A percentile compares a stretch with the other conserved stretches of the same genome.
Evolutionary conservation across 2,329 filamentous ascomycete species (phyloP).

Genomic region (Fusarium camptoceras): DNA sequence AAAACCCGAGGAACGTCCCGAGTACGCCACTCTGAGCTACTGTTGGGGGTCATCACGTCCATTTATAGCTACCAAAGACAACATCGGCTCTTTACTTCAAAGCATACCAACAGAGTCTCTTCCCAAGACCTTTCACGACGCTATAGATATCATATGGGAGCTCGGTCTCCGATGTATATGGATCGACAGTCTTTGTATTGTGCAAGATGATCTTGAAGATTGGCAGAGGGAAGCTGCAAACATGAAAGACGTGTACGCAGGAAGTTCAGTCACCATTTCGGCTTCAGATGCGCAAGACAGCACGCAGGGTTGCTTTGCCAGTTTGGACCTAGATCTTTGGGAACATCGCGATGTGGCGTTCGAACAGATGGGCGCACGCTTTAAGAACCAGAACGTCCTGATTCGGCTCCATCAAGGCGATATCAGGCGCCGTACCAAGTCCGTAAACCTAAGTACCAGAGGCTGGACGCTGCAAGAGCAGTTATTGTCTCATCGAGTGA

Average conservation of each 20-base stretch:
- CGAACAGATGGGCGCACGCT: background rate
- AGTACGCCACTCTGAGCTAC: background rate
- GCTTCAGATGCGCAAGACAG: slow-evolving; percentile 13
- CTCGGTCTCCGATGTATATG: slow-evolving; percentile 28
- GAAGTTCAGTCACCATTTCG: slow-evolving; percentile 13
- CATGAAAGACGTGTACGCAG: slow-evolving; percentile 7
- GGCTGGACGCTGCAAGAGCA: slow-evolving; percentile 17
- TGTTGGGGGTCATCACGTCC: background rate
- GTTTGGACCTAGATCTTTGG: background rate
- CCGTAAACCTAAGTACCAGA: slow-evolving; percentile 3
- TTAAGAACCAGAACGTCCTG: background rate
- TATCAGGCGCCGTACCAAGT: background rate
- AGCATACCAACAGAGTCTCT: background rate
- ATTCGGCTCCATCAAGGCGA: background rate
- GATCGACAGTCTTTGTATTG: slow-evolving; percentile 34
- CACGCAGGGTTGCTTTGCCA: slow-evolving; percentile 4
- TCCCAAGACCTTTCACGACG: slow-evolving; percentile 12
- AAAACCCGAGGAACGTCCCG: fast-evolving
- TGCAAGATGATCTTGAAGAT: slow-evolving; percentile 28
- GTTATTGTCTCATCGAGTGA: slow-evolving; percentile 2
- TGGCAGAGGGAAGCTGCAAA: slow-evolving; percentile 8
- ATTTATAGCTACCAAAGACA: background rate
- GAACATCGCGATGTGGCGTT: background rate
- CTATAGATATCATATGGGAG: background rate
- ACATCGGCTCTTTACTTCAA: background rate